Evolutionary conservation across 352 stramenopile species (phyloP).

Genomic region (Phytopythium mirpurense): DNA sequence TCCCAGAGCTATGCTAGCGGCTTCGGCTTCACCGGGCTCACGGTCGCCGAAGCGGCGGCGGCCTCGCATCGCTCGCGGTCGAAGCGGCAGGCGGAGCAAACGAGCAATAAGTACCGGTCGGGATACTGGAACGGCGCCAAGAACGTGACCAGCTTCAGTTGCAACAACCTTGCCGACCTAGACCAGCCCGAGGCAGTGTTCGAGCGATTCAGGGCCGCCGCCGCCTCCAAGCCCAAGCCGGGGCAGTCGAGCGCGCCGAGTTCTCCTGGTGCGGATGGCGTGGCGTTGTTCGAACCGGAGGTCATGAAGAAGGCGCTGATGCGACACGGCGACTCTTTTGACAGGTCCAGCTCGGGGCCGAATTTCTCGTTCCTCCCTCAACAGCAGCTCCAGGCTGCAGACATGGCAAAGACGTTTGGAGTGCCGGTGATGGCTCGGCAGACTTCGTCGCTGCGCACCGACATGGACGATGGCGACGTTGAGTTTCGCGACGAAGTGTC

Average conservation of each 20-base stretch:
- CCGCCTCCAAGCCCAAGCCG: constrained; percentile 3
- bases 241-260: constrained; percentile 12
- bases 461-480: constrained; percentile 28
- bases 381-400: constrained; percentile 25
- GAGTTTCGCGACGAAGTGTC: constrained; percentile 10
- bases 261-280: not conserved
- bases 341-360: constrained; percentile 26
- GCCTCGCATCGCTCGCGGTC: constrained; percentile 59
- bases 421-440: constrained; percentile 13
- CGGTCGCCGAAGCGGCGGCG: constrained; percentile 54
- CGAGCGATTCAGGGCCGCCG: constrained; percentile 17
- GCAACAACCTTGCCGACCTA: constrained; percentile 72
- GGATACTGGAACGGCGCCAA: constrained; percentile 69
- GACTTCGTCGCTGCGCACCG: constrained; percentile 17
- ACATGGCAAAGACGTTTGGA: constrained; percentile 29
- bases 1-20: constrained; percentile 54
- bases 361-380: constrained; percentile 15
- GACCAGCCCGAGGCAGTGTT: constrained; percentile 41
- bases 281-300: not conserved
- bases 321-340: constrained; percentile 49
- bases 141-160: constrained; percentile 79
- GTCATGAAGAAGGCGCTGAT: constrained; percentile 13
- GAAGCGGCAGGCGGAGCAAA: constrained; percentile 28
- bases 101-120: constrained; percentile 33
- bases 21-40: constrained; percentile 47